Conservation (phyloP, 2,329 filamentous ascomycete species). For the Boeremia exigua region DNA sequence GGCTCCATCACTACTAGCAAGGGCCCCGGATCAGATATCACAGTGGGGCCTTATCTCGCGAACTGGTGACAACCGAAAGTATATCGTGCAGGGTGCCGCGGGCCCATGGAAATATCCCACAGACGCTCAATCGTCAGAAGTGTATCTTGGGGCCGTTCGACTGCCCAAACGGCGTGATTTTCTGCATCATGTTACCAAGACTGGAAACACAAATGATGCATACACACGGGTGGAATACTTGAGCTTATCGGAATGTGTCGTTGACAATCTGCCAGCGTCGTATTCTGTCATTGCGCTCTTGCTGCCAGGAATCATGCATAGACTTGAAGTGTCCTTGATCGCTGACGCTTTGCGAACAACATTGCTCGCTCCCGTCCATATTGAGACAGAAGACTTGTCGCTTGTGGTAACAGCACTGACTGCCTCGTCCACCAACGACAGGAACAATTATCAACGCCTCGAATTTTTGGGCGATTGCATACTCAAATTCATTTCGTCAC, state of each 20-base stretch:
- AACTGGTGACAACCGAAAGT: constrained; percentile 31
- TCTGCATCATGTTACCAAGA: constrained; percentile 53
- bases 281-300: constrained; percentile 63
- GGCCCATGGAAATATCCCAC: neutral
- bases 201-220: constrained; percentile 22
- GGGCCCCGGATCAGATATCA: constrained; percentile 2
- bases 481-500: constrained; percentile 74
- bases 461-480: constrained; percentile 89
- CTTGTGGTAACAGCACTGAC: constrained; percentile 74
- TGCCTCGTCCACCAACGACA: constrained; percentile 65
- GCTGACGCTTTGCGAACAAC: constrained; percentile 65
- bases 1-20: constrained; percentile 23
- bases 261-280: constrained; percentile 54
- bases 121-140: neutral
- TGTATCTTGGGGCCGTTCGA: constrained; percentile 25
- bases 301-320: constrained; percentile 75
- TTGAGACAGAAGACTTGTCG: constrained; percentile 56
- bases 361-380: constrained; percentile 59
- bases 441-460: constrained; percentile 77
- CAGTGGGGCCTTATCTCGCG: constrained; percentile 35
- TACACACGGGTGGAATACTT: constrained; percentile 57
- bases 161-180: constrained; percentile 67
- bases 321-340: constrained; percentile 69
- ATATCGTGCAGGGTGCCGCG: constrained; percentile 16
- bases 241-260: constrained; percentile 55